phyloP scores from a whole-genome alignment of 768 basidiomycete species.

The Lanmaoa pseudosensibilis region DNA sequence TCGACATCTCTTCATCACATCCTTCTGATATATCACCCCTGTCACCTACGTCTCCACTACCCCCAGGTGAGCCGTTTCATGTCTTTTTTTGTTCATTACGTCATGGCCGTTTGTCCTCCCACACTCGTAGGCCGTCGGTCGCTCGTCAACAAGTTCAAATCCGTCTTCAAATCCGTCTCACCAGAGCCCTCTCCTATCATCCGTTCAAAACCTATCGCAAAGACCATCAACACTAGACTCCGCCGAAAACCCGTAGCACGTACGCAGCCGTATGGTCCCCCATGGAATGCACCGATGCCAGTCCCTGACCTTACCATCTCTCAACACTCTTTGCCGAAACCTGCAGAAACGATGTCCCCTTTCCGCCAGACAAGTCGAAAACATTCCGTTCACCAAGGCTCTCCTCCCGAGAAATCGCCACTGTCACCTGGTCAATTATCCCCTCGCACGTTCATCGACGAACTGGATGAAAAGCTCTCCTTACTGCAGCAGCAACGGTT shows the following conservation, averaged over 20 bases:
- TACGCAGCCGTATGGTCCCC: constrained; percentile 40
- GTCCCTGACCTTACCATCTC: constrained; percentile 2
- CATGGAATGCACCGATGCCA: constrained; percentile 36
- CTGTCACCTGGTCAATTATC: constrained; percentile 9
- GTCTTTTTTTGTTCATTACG: background rate
- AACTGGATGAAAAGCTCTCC: constrained; percentile 23
- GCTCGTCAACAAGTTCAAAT: constrained; percentile 22
- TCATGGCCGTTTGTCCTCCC: background rate
- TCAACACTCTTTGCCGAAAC: background rate
- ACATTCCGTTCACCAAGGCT: background rate
- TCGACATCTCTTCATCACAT: background rate
- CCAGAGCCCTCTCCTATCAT: constrained; percentile 5
- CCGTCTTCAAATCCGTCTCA: constrained; percentile 20
- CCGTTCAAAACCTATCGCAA: constrained; percentile 9
- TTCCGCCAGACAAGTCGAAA: background rate
- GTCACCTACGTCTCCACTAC: background rate
- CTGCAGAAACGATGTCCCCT: background rate
- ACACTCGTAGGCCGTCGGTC: constrained; percentile 6
- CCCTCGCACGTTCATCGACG: constrained; percentile 17
- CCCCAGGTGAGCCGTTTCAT: constrained; percentile 1
- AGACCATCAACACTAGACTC: constrained; percentile 17
- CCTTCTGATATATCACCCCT: background rate
- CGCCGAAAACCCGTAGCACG: constrained; percentile 30
- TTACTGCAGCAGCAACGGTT: constrained; percentile 16
- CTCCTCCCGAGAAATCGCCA: background rate